Evolutionary conservation across 192 early-diverging fungal species (phyloP), one percentile per base, ranked within the genome.

Genomic region (Umbelopsis vinacea): DNA sequence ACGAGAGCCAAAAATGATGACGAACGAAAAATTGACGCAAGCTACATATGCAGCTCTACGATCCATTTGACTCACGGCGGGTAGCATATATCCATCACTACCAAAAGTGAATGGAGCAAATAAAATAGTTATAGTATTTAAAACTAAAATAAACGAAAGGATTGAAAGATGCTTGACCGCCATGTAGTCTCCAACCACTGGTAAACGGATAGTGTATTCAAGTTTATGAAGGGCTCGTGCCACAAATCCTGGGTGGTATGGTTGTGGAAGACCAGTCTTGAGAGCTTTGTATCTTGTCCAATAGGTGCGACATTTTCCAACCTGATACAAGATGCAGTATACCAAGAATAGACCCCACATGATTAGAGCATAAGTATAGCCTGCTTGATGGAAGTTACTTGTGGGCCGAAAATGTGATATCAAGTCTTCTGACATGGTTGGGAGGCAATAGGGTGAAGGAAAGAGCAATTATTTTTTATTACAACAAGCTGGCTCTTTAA

Each of bases 1-100:
- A 0, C 83, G 57, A 43, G 80, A 75, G 12, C 74, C 83, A 7
- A 84, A 50, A 3, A 79, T 46, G 46, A 80, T 75, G n/a, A 82
- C 75, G 45, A 84, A 77, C 3, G 74, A 69, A 52, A 75, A 76
- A 26, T 84, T 84, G 22, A 74, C 77, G 23, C 77, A 52, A 5
- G 66, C 78, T 14, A 83, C 35, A 22, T 60, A 78, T n/a, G 78
- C 81, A 8, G 69, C 40, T 63, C 81, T 70, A n/a, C 75, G 67
- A 54, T 72, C 72, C 38, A 79, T 50, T 29, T 55, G 24, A 17
- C 67, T 66, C 35, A 75, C 68, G 11, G 69, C 33, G 5, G 69
- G 53, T 0, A 79, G n/a, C 1, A 21, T 23, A 19, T 47, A 74
- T n/a, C 46, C 70, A 14, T 69, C 67, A 3, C 10, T 0, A 9